Base-by-base conservation (phyloP, 2,329 filamentous ascomycete species). In the Raffaelea deltoideospora region DNA sequence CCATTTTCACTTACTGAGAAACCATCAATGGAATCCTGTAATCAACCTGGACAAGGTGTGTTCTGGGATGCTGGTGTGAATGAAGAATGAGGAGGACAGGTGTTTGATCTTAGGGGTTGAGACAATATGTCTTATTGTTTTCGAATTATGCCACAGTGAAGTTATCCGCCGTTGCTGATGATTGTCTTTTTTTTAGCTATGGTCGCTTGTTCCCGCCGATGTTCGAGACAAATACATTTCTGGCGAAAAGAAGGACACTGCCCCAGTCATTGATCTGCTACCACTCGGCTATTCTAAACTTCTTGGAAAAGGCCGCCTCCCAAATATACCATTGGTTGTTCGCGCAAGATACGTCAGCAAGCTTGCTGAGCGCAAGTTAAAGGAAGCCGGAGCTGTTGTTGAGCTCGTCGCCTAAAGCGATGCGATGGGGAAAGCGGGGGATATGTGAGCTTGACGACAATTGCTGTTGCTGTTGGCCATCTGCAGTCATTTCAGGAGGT, bases 301-400 rank as follows among this genome's bases (percentile, higher is more conserved):
- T 51, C 82, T 98, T 60, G 92, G 90, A 63, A 98, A 98, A 79
- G 90, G 90, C 65, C 79, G 88, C 59, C 72, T 96, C 56, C 88
- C 90, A 57, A 72, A 88, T 58, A 76, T 96, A 56, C 90, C 90
- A 51, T 65, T 98, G 55, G 84, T 98, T 56, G 87, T 98, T 51
- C 84, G 84, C 60, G 88, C 90, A 53, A 74, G 90, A 62, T 96
- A 86, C 72, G 83, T 98, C 67, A 86, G 79, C 74, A 81, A 82
- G 62, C 79, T 94, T 63, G 90, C 90, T 51, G 90, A 98, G 80
- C 74, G 84, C 71, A 98, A 98, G 82, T 95, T 98, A 68, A 93
- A 83, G 63, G 85, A 90, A 65, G 88, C 87, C 56, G 90, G 90
- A 64, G 88, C 88, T 67, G 83, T 94, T 57, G 72, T 93, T 56